These are phyloP conservation scores for Xylaria sp. DNA, from an alignment of 2,329 filamentous ascomycete species.

Conservation along the genomic window DNA sequence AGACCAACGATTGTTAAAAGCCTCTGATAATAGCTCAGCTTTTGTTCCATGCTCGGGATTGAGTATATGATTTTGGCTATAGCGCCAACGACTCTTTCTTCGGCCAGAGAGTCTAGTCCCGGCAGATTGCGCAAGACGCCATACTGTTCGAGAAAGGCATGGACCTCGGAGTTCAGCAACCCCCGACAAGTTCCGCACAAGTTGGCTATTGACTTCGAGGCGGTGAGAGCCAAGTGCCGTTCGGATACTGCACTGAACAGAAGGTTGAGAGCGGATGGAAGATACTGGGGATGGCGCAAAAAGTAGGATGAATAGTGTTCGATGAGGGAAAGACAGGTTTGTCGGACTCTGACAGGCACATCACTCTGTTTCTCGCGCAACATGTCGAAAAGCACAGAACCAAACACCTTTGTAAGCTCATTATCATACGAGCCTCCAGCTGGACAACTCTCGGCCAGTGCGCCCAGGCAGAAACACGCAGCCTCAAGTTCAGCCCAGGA, in stretches of 20 bases:
- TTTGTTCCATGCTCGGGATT: conserved; percentile 51
- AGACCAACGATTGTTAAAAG: conserved; percentile 57
- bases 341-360: conserved; percentile 58
- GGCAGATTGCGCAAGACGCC: conserved; percentile 53
- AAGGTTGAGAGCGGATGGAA: conserved; percentile 67
- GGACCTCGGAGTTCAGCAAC: conserved; percentile 61
- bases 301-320: conserved; percentile 74
- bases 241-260: conserved; percentile 66
- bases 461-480: conserved; percentile 57
- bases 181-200: conserved; percentile 71
- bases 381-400: conserved; percentile 51
- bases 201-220: conserved; percentile 67
- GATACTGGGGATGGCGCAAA: conserved; percentile 58
- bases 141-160: conserved; percentile 67
- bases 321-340: conserved; percentile 65
- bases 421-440: conserved; percentile 55
- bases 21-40: conserved; percentile 49
- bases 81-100: conserved; percentile 67
- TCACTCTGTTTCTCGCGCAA: conserved; percentile 44
- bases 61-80: conserved; percentile 74
- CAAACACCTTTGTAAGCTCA: conserved; percentile 57
- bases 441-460: conserved; percentile 59
- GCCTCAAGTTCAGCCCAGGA: conserved; percentile 58
- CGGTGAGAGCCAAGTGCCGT: conserved; percentile 56
- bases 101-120: conserved; percentile 62